These are phyloP conservation scores for Cladophialophora bantiana DNA, from an alignment of 2,329 filamentous ascomycete species.

Conservation along the genomic window DNA sequence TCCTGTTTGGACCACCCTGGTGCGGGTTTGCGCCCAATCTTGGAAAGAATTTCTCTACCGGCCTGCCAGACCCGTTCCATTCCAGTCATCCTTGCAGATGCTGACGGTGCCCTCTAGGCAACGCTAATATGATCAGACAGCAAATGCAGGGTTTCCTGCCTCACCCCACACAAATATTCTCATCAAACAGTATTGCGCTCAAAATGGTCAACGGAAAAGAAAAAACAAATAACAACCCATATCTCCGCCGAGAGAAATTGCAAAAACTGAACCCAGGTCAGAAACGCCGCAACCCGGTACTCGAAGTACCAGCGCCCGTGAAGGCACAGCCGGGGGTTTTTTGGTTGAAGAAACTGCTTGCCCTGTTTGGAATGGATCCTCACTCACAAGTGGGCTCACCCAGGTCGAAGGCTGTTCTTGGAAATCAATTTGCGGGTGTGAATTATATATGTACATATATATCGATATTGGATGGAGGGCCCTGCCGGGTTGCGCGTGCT, in stretches of 20 bases:
- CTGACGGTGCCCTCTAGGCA: background rate
- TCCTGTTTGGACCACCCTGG: background rate
- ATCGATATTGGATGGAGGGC: background rate
- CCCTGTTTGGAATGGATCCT: background rate
- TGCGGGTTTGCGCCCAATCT: background rate
- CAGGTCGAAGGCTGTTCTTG: background rate
- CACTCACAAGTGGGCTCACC: background rate
- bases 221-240: no score
- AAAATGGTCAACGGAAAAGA: background rate
- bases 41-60: background rate
- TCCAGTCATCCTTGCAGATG: background rate
- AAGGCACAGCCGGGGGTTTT: background rate
- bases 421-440: background rate
- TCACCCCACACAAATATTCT: background rate
- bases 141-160: background rate
- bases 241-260: background rate
- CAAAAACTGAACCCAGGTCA: background rate
- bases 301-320: background rate
- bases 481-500: background rate
- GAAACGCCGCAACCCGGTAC: background rate
- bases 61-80: background rate
- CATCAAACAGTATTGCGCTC: background rate
- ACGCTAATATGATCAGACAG: no score
- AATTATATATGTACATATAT: background rate
- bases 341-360: background rate